Evolutionary conservation across 331 rosid species (phyloP).

Genomic region (Acacia concinna): DNA sequence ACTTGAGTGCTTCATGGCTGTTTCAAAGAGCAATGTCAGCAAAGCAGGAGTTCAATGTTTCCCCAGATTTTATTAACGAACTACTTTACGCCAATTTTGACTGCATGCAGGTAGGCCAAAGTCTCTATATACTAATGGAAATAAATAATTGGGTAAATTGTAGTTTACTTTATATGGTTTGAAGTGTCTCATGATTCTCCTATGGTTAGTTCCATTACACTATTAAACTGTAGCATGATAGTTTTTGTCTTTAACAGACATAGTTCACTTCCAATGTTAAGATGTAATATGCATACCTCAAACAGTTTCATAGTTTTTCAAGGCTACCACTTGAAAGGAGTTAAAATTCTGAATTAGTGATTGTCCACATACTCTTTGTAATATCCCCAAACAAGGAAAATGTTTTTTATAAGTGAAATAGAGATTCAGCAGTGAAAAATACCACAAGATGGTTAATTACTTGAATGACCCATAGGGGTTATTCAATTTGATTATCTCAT

Average conservation of each 20-base stretch:
- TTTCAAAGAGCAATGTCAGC: constrained; percentile 99
- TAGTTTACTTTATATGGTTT: neutral
- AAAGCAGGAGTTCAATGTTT: constrained; percentile 60
- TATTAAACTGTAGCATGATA: neutral
- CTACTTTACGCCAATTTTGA: constrained; percentile 75
- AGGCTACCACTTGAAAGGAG: neutral
- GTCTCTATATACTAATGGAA: neutral
- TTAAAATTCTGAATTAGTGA: neutral
- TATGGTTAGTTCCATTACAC: neutral
- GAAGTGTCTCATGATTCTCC: neutral
- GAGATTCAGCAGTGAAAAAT: neutral
- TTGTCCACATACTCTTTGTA: neutral
- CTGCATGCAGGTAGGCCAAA: constrained; percentile 69
- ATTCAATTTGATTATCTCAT: neutral
- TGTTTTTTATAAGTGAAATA: neutral
- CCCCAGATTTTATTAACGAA: constrained; percentile 81
- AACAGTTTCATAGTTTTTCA: neutral
- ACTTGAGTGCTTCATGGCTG: constrained; percentile 93
- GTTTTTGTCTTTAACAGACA: neutral
- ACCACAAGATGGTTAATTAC: neutral
- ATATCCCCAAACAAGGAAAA: neutral
- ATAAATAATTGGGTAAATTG: neutral
- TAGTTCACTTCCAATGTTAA: neutral
- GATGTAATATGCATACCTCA: neutral
- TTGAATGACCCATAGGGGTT: neutral